Percentiles rank a stretch among this genome's conserved stretches.
Conservation (phyloP, 2,329 filamentous ascomycete species). For the Aspergillus ibericus region DNA sequence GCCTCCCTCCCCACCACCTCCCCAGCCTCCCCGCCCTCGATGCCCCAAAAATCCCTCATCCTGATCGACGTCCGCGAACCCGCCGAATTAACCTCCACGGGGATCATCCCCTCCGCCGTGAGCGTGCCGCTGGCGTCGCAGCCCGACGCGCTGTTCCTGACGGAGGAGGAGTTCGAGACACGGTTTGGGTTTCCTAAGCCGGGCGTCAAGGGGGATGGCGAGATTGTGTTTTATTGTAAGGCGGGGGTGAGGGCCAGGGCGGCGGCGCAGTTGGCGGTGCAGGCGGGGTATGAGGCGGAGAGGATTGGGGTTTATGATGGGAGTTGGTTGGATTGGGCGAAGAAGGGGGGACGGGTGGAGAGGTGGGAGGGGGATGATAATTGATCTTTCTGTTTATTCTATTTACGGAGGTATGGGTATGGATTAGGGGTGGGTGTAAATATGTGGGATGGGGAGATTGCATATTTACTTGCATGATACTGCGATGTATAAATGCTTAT, state of each 20-base stretch:
- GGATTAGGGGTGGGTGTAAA: not conserved
- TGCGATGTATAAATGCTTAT: too few relatives aligned
- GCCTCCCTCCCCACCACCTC: constrained; percentile 31
- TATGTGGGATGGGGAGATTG: too few relatives aligned
- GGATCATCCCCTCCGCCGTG: constrained; percentile 72
- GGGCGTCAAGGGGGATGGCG: constrained; percentile 44
- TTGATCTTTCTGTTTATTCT: constrained; percentile 1
- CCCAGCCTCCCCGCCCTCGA: constrained; percentile 18
- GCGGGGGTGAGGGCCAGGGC: constrained; percentile 79
- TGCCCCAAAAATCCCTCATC: constrained; percentile 33
- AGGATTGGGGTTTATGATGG: constrained; percentile 55
- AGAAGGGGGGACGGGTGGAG: constrained; percentile 65
- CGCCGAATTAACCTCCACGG: constrained; percentile 44
- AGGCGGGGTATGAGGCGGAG: constrained; percentile 71
- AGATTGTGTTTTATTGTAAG: constrained; percentile 86
- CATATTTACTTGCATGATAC: too few relatives aligned
- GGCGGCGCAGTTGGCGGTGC: constrained; percentile 73
- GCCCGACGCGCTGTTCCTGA: constrained; percentile 77
- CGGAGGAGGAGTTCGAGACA: constrained; percentile 76
- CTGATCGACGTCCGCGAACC: constrained; percentile 52
- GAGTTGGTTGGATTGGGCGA: constrained; percentile 73
- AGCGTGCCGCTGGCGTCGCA: constrained; percentile 78
- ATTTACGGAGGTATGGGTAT: not conserved
- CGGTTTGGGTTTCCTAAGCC: constrained; percentile 77
- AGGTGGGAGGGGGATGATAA: constrained; percentile 39